Conservation (phyloP, 2,329 filamentous ascomycete species). For the Neonectria ditissima region DNA sequence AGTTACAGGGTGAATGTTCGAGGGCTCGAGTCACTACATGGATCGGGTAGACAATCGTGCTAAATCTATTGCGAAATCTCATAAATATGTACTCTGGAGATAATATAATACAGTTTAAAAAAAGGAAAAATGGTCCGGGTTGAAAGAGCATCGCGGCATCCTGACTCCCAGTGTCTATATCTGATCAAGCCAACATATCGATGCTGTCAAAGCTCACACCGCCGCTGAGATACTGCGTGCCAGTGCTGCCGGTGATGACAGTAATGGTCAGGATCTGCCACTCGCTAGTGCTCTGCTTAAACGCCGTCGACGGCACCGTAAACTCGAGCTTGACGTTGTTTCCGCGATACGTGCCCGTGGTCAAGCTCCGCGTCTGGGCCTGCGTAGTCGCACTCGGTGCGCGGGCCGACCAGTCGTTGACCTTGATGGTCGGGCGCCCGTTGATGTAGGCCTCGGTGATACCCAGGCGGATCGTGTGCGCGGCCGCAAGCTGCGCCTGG, state of each 20-base stretch:
- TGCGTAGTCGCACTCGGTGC: conserved; percentile 45
- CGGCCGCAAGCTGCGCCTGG: conserved; percentile 43
- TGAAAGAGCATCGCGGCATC: background rate
- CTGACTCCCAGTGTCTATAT: background rate
- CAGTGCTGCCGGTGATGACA: conserved; percentile 45
- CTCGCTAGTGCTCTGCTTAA: conserved; percentile 43
- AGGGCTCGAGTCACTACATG: background rate
- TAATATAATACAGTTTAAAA: too few relatives aligned
- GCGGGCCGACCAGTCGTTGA: conserved; percentile 47
- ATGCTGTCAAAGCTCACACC: conserved; percentile 47
- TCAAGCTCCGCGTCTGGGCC: conserved; percentile 47
- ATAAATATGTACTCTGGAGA: background rate
- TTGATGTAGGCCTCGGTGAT: conserved; percentile 49
- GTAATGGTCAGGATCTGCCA: conserved; percentile 48
- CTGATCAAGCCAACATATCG: conserved; percentile 37
- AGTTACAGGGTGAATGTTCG: background rate
- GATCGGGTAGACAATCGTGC: background rate
- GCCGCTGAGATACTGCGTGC: conserved; percentile 44
- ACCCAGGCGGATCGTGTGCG: conserved; percentile 46
- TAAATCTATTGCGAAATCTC: background rate
- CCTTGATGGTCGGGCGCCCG: conserved; percentile 47
- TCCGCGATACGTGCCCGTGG: conserved; percentile 49
- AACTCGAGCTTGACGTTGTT: conserved; percentile 47
- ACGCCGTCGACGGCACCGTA: conserved; percentile 44
- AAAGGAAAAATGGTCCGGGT: background rate